phyloP scores from a whole-genome alignment of 768 basidiomycete genomes.

The Russula foetens region DNA sequence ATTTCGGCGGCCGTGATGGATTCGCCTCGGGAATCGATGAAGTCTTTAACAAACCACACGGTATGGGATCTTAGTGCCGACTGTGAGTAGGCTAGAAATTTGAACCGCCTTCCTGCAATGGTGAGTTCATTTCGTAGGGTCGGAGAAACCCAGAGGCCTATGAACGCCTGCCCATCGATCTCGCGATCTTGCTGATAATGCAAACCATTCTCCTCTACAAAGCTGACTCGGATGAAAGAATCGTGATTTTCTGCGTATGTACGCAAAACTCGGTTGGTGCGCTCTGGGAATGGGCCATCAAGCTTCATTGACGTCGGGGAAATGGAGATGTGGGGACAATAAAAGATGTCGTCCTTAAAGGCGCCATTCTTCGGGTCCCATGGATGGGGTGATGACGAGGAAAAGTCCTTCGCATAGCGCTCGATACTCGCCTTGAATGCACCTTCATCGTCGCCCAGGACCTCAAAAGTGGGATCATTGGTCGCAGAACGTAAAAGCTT shows the following conservation, averaged over 20 bases:
- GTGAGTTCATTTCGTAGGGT: constrained; percentile 38
- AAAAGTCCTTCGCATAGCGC: constrained; percentile 25
- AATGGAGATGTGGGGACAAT: constrained; percentile 39
- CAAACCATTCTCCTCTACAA: constrained; percentile 49
- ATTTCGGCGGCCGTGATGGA: constrained; percentile 39
- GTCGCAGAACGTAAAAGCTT: constrained; percentile 36
- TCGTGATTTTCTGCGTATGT: constrained; percentile 39
- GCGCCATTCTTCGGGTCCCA: constrained; percentile 18
- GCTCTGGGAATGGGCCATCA: constrained; percentile 48
- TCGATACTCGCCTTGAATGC: constrained; percentile 16
- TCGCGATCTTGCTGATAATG: constrained; percentile 50
- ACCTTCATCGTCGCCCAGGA: not conserved
- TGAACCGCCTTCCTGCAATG: constrained; percentile 47
- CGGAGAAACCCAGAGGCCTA: constrained; percentile 39
- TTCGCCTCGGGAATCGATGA: constrained; percentile 28
- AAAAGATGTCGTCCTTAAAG: constrained; percentile 34
- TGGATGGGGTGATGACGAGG: not conserved
- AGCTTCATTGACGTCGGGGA: constrained; percentile 48
- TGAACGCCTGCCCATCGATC: constrained; percentile 43
- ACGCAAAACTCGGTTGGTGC: constrained; percentile 56
- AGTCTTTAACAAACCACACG: constrained; percentile 58
- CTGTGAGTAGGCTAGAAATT: constrained; percentile 66
- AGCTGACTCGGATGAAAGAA: constrained; percentile 54
- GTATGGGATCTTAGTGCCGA: constrained; percentile 56
- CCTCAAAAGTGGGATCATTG: constrained; percentile 16